Conservation (phyloP, 169 alveolate species). For the Perkinsus olseni region DNA sequence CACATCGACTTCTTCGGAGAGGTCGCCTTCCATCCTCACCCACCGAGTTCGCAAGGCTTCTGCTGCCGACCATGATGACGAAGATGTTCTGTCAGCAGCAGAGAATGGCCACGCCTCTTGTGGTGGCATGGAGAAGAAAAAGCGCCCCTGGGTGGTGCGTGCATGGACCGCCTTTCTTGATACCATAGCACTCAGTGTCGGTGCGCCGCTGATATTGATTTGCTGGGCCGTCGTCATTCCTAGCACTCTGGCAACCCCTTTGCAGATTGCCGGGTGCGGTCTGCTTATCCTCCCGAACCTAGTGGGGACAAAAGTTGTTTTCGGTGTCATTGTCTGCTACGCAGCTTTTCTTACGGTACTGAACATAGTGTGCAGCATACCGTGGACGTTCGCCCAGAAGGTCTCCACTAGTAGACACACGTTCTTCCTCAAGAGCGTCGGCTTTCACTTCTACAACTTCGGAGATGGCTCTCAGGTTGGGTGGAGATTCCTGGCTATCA, state of each 20-base stretch:
- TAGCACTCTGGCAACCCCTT: background rate
- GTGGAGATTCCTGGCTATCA: background rate
- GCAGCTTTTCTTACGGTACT: background rate
- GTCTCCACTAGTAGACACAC: background rate
- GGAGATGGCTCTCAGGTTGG: background rate
- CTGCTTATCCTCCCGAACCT: background rate
- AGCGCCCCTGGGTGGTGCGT: background rate
- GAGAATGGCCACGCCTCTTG: background rate
- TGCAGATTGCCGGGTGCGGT: background rate
- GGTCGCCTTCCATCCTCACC: background rate
- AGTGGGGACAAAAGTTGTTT: background rate
- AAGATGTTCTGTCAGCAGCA: background rate
- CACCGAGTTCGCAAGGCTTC: background rate
- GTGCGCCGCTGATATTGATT: background rate
- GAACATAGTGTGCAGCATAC: background rate
- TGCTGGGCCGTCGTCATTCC: background rate
- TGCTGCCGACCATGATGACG: background rate
- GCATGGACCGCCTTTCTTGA: background rate
- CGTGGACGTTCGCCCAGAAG: background rate
- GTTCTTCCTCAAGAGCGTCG: background rate
- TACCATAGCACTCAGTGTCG: background rate
- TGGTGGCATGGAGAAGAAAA: background rate
- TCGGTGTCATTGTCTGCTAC: background rate
- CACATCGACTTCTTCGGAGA: background rate
- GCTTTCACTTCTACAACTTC: background rate